These are phyloP conservation scores for Talaromyces trachyspermus DNA, from an alignment of 495 filamentous ascomycete genomes.

Conservation along the genomic window DNA sequence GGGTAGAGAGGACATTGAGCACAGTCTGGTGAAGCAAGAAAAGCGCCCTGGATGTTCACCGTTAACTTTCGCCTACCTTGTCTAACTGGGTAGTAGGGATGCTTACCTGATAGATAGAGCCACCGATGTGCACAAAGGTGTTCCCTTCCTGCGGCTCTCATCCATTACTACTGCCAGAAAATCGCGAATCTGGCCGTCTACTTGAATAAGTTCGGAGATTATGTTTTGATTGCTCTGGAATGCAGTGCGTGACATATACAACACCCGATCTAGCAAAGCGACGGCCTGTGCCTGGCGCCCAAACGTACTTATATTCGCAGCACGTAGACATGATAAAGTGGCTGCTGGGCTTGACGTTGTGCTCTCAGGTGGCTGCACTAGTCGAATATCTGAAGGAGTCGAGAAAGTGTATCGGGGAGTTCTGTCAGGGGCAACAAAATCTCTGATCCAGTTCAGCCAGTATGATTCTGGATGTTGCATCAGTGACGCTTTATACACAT, in stretches of 20 bases:
- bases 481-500: not conserved
- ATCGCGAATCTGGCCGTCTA: not conserved
- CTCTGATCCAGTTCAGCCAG: not conserved
- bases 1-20: not conserved
- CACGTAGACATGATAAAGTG: not conserved
- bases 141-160: not conserved
- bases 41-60: not conserved
- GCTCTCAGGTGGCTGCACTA: not conserved
- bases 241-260: not conserved
- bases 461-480: not conserved
- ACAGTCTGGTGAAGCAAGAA: not conserved
- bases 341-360: not conserved
- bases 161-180: not conserved
- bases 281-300: slow-evolving; percentile 1
- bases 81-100: not conserved
- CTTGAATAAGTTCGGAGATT: not conserved
- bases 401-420: not conserved
- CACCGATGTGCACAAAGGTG: not conserved
- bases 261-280: not conserved
- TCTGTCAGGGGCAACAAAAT: not conserved
- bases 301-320: not conserved
- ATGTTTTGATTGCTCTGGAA: not conserved
- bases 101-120: slow-evolving; percentile 5
- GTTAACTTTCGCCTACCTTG: not conserved
- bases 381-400: not conserved